Base-by-base conservation (phyloP, 2,329 filamentous ascomycete genomes). In the Amauroascus niger region DNA sequence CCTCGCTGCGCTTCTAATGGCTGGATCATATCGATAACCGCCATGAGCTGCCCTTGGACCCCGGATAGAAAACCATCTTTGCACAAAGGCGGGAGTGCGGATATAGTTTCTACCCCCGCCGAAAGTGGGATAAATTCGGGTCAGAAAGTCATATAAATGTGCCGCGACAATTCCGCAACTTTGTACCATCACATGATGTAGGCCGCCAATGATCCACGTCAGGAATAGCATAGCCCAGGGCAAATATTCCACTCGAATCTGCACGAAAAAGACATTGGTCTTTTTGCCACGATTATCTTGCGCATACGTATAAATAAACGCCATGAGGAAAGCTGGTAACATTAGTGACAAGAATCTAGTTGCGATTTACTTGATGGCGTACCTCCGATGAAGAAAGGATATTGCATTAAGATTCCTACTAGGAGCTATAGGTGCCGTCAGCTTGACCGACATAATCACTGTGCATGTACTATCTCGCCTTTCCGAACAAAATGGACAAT, bases 101-200 rank as follows among this genome's bases (percentile, higher is more conserved):
- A 96, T 76, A 47, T 84, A 77, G 64, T 90, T 95, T 49, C 75
- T 76, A 0, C 93, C 93, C 53, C 87, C 87, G 30, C 89, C 91
- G 65, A 93, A 93, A 53, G 87, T 82, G 3, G 93, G 93, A 76
- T 89, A 97, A 40, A 96, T 78, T 47, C 87, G 80, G 1, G 87
- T 88, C 48, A 96, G 69, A 65, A 97, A 98, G 67, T 97, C 87
- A 70, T 88, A 95, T 18, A 93, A 64, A 67, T 98, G 93, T 3
- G 90, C 90, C 11, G 90, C 87, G 41, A 95, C 59, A 9, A 98
- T 76, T n/a, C 93, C 93, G 32, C 81, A 87, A 3, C 81, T 69
- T 64, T 94, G 83, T 3, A 83, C 63, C 53, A 86, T 65, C 9
- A 86, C 78, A 16, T 71, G 71, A 2, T 68, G 60, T 33, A 76